phyloP scores from a whole-genome alignment of 768 basidiomycete species.

The Candolleomyces efflorescens region DNA sequence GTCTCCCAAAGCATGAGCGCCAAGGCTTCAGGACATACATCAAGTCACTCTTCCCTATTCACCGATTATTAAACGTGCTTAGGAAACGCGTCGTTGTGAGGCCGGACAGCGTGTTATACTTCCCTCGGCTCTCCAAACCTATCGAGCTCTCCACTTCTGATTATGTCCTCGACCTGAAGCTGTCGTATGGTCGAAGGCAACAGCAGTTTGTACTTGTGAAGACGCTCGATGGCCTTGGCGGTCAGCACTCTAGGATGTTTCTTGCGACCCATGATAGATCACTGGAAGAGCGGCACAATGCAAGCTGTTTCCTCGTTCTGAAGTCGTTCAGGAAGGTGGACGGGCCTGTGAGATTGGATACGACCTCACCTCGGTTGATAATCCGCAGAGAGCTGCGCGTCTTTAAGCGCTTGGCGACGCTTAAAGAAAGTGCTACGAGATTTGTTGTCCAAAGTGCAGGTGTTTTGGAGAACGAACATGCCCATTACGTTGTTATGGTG shows the following conservation, averaged over 20 bases:
- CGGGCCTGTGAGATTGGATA: not conserved
- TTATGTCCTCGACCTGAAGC: too few relatives aligned
- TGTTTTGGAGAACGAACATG: not conserved
- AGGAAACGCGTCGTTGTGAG: too few relatives aligned
- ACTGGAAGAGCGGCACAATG: conserved; percentile 1
- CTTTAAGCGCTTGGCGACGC: not conserved
- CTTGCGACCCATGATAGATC: not conserved
- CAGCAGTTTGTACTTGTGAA: not conserved
- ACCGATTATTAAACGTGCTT: too few relatives aligned
- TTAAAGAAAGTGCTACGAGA: not conserved
- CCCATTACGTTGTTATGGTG: not conserved
- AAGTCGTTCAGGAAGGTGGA: not conserved
- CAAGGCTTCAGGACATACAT: too few relatives aligned
- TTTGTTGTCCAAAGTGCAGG: not conserved
- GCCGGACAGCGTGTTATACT: too few relatives aligned
- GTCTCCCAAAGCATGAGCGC: too few relatives aligned
- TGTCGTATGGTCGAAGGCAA: too few relatives aligned
- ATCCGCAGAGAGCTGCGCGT: not conserved
- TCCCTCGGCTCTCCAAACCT: too few relatives aligned
- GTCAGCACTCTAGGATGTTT: not conserved
- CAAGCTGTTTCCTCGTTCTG: not conserved
- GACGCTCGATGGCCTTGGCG: not conserved
- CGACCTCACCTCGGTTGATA: not conserved
- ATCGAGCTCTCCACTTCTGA: too few relatives aligned
- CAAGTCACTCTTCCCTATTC: too few relatives aligned